Conservation (phyloP, 352 stramenopile genomes). For the Thalassiosira livingstoniorum region DNA sequence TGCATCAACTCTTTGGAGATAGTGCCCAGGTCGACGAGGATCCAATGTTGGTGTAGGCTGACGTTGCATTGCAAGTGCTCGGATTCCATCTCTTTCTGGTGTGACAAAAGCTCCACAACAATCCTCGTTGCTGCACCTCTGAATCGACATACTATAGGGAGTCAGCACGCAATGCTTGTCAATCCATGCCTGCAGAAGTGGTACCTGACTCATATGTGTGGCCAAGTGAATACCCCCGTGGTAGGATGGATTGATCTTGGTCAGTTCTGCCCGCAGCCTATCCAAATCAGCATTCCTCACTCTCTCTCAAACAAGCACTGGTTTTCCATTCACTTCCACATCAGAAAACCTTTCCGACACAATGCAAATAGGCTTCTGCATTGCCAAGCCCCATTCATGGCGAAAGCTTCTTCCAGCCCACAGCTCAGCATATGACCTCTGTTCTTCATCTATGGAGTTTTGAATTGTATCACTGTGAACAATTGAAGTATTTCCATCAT, state of each 20-base stretch:
- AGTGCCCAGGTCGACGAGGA: neutral
- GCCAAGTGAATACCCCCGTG: neutral
- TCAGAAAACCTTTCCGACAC: neutral
- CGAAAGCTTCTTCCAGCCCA: too few relatives aligned
- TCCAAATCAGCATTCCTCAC: neutral
- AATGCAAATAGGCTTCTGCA: neutral
- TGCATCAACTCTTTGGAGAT: neutral
- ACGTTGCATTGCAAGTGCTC: neutral
- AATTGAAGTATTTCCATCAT: too few relatives aligned
- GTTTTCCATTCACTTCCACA: neutral
- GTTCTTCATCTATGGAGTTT: too few relatives aligned
- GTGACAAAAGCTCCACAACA: too few relatives aligned
- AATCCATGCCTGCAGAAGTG: neutral
- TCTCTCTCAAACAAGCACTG: neutral
- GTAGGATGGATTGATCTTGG: neutral
- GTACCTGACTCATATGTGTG: neutral
- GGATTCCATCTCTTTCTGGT: too few relatives aligned
- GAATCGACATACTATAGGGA: neutral
- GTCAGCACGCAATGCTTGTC: neutral
- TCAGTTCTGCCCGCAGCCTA: neutral
- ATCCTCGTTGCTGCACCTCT: too few relatives aligned
- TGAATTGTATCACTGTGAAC: too few relatives aligned
- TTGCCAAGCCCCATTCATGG: neutral
- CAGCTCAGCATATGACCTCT: too few relatives aligned
- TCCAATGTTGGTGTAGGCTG: neutral